phyloP scores from a whole-genome alignment of 1,139 yeast species.

The Kluyveromyces marxianus region DNA sequence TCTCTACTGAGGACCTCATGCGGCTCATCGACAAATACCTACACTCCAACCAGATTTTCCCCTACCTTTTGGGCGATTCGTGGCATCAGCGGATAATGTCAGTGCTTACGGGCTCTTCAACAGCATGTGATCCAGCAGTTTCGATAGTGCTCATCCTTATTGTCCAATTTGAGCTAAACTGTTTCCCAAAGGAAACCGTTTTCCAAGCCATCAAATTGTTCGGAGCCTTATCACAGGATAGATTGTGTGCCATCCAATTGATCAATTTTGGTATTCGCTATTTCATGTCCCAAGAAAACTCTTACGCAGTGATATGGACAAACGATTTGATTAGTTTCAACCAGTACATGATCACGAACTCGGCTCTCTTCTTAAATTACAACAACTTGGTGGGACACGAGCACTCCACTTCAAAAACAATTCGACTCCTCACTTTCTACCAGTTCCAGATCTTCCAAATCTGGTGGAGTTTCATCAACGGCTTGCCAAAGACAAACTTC shows the following conservation, averaged over 20 bases:
- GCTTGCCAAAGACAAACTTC: slow-evolving; percentile 26
- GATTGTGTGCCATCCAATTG: slow-evolving; percentile 18
- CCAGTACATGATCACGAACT: slow-evolving; percentile 16
- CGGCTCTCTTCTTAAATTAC: slow-evolving; percentile 23
- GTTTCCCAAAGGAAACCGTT: slow-evolving; percentile 23
- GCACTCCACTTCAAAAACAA: slow-evolving; percentile 3
- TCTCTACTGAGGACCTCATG: slow-evolving; percentile 2
- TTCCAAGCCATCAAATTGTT: slow-evolving; percentile 23
- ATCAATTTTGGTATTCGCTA: slow-evolving; percentile 21
- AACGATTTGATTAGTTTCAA: slow-evolving; percentile 20
- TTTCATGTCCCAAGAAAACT: slow-evolving; percentile 19
- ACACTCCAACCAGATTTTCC: slow-evolving; percentile 5
- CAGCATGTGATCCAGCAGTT: slow-evolving; percentile 9
- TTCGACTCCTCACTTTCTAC: slow-evolving; percentile 22
- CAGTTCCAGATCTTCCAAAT: slow-evolving; percentile 24
- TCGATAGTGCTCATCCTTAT: slow-evolving; percentile 18
- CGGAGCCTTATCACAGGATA: slow-evolving; percentile 13
- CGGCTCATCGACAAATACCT: slow-evolving; percentile 4
- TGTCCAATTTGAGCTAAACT: slow-evolving; percentile 26
- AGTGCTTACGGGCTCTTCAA: slow-evolving; percentile 1
- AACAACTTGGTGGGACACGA: slow-evolving; percentile 15
- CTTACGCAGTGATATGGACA: slow-evolving; percentile 8
- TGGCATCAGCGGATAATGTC: slow-evolving; percentile 3
- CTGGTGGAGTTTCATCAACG: slow-evolving; percentile 27
- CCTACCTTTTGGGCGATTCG: slow-evolving; percentile 2